These are phyloP conservation scores for Scheffersomyces ergatensis DNA, from an alignment of 805 yeast species.

Conservation along the genomic window DNA sequence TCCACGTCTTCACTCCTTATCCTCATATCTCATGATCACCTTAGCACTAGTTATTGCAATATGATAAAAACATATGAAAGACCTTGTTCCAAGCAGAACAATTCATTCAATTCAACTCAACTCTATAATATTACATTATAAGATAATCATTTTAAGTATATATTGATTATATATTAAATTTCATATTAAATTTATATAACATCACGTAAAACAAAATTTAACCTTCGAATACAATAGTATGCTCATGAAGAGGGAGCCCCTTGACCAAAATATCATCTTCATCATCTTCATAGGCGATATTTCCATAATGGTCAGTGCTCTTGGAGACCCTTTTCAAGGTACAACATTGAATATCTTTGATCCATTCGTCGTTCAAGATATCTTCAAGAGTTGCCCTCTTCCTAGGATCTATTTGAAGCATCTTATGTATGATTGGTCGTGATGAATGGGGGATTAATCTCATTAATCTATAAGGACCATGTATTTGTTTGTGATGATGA, in stretches of 20 bases:
- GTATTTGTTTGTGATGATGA: slow-evolving; percentile 54
- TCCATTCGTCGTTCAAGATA: slow-evolving; percentile 70
- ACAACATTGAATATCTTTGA: slow-evolving; percentile 58
- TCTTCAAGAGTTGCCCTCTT: slow-evolving; percentile 68
- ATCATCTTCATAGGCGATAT: slow-evolving; percentile 30
- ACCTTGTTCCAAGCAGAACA: too few species aligned
- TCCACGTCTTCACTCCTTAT: too few species aligned
- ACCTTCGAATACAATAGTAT: slow-evolving; percentile 29
- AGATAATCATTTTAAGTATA: too few species aligned
- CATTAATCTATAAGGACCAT: slow-evolving; percentile 81
- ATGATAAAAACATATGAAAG: too few species aligned
- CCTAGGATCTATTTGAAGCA: slow-evolving; percentile 60
- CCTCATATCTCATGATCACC: too few species aligned
- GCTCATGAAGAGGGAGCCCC: slow-evolving; percentile 40
- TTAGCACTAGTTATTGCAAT: too few species aligned
- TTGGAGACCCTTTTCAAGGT: slow-evolving; percentile 36
- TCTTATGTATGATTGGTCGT: slow-evolving; percentile 67
- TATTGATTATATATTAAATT: too few species aligned
- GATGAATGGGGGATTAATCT: slow-evolving; percentile 81
- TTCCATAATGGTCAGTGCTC: slow-evolving; percentile 16
- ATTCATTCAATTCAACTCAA: too few species aligned
- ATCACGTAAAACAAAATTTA: too few species aligned
- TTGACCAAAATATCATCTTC: slow-evolving; percentile 32
- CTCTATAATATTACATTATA: too few species aligned
- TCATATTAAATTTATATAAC: too few species aligned